A percentile compares a stretch with the other conserved stretches of the same genome.
phyloP scores from a whole-genome alignment of 345 rosid genomes.

The Brassica cretica region DNA sequence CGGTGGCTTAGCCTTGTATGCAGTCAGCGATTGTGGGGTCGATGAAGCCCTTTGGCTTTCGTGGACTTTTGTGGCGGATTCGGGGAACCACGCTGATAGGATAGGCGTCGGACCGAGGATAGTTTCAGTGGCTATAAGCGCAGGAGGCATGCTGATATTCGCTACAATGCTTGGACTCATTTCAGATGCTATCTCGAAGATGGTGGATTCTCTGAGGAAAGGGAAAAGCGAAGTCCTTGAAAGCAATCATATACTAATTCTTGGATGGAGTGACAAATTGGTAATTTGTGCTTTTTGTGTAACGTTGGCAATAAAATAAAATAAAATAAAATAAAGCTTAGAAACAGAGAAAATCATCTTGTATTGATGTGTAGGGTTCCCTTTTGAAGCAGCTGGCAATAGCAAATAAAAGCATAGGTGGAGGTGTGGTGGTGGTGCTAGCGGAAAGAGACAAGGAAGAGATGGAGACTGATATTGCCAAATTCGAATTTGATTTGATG shows the following conservation, averaged over 20 bases:
- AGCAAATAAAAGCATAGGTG: slow-evolving; percentile 91
- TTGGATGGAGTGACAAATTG: slow-evolving; percentile 98
- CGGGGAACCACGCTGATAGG: slow-evolving; percentile 88
- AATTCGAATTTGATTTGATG: slow-evolving; percentile 87
- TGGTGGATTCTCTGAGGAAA: slow-evolving; percentile 86
- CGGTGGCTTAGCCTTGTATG: slow-evolving; percentile 84
- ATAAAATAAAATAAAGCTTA: not conserved
- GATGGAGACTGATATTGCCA: slow-evolving; percentile 88
- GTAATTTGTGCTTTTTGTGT: slow-evolving; percentile 46
- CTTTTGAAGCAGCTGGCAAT: slow-evolving; percentile 91
- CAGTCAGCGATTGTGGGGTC: slow-evolving; percentile 76
- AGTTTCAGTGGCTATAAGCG: slow-evolving; percentile 84
- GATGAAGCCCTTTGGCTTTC: slow-evolving; percentile 91
- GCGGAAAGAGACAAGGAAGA: slow-evolving; percentile 96
- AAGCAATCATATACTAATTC: slow-evolving; percentile 75
- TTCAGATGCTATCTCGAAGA: slow-evolving; percentile 90
- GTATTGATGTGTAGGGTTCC: slow-evolving; percentile 58
- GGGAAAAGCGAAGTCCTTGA: slow-evolving; percentile 97
- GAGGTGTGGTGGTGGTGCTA: slow-evolving; percentile 81
- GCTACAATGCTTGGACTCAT: slow-evolving; percentile 97
- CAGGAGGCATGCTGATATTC: slow-evolving; percentile 92
- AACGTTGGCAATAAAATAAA: not conserved
- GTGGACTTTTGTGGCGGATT: slow-evolving; percentile 92
- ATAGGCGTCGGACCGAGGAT: slow-evolving; percentile 76
- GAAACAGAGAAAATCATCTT: not conserved